Evolutionary conservation across 768 basidiomycete species (phyloP).

Genomic region (Pleurotus salmoneostramineus): DNA sequence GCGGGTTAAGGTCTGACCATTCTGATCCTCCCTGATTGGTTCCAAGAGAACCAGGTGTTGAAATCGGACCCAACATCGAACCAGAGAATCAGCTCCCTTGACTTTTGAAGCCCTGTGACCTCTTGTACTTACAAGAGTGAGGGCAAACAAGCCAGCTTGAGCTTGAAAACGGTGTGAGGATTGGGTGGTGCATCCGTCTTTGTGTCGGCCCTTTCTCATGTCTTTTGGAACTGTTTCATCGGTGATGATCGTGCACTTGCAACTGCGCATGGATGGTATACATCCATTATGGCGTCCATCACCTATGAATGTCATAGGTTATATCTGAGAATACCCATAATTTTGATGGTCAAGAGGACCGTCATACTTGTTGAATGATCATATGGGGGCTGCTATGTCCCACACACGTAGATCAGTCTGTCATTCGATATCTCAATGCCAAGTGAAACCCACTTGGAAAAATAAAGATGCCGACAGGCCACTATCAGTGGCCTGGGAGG

Average conservation of each 20-base stretch:
- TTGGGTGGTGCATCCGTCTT: slow-evolving; percentile 30
- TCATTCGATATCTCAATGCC: too few species aligned
- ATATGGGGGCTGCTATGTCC: too few species aligned
- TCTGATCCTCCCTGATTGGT: slow-evolving; percentile 58
- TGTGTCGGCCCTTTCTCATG: not conserved
- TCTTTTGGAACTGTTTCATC: slow-evolving; percentile 9
- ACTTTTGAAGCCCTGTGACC: slow-evolving; percentile 36
- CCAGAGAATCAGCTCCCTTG: slow-evolving; percentile 52
- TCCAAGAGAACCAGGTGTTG: slow-evolving; percentile 59
- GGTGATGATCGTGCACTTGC: not conserved
- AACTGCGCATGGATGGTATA: not conserved
- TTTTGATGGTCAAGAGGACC: too few species aligned
- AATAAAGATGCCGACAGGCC: too few species aligned
- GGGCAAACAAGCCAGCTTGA: slow-evolving; percentile 18
- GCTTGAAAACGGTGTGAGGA: slow-evolving; percentile 58
- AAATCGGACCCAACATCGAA: slow-evolving; percentile 56
- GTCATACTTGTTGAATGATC: too few species aligned
- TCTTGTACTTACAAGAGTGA: slow-evolving; percentile 28
- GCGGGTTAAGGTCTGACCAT: slow-evolving; percentile 85
- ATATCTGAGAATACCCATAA: too few species aligned
- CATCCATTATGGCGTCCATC: not conserved
- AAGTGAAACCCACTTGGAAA: too few species aligned
- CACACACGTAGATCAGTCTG: too few species aligned
- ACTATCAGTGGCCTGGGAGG: too few species aligned
- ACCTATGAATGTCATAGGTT: too few species aligned